phyloP scores from a whole-genome alignment of 2,329 filamentous ascomycete species.

The Xylariaceae sp. region DNA sequence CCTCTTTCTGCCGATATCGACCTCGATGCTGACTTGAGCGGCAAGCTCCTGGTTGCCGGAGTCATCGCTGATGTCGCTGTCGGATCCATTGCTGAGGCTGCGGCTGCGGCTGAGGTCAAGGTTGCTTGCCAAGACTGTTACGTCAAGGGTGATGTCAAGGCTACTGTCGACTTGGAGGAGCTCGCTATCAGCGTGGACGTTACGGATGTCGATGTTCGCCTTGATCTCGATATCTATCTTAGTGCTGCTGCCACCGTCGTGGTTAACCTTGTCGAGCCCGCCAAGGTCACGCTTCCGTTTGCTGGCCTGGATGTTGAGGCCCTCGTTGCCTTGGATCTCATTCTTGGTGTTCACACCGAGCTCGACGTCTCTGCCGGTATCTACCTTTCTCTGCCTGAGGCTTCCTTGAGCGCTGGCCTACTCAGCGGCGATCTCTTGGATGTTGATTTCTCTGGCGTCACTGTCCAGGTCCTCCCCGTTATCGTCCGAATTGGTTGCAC shows the following conservation, averaged over 20 bases:
- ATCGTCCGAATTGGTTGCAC: conserved; percentile 43
- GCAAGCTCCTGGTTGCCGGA: conserved; percentile 25
- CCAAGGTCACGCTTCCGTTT: conserved; percentile 41
- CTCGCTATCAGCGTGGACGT: conserved; percentile 45
- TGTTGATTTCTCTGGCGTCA: conserved; percentile 47
- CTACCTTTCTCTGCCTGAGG: conserved; percentile 48
- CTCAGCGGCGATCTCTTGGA: conserved; percentile 43
- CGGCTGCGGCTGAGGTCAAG: conserved; percentile 26
- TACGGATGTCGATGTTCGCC: conserved; percentile 47
- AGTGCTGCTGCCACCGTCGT: conserved; percentile 45
- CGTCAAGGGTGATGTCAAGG: conserved; percentile 45
- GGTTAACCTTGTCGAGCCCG: conserved; percentile 46
- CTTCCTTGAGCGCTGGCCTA: conserved; percentile 39
- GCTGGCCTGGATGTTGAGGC: conserved; percentile 43
- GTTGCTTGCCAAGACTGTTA: conserved; percentile 47
- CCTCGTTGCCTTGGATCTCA: conserved; percentile 48
- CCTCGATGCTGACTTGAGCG: conserved; percentile 25
- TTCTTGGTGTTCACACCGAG: conserved; percentile 44
- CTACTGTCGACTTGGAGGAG: conserved; percentile 40
- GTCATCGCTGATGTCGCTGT: conserved; percentile 30
- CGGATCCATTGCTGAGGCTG: conserved; percentile 35
- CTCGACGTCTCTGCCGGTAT: conserved; percentile 51
- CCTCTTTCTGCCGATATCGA: conserved; percentile 23
- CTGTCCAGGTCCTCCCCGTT: conserved; percentile 42
- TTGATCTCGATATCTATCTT: conserved; percentile 45